Evolutionary conservation across 495 filamentous ascomycete genomes (phyloP), one percentile per base, ranked within the genome.

Genomic region (Hamigera avellanea): DNA sequence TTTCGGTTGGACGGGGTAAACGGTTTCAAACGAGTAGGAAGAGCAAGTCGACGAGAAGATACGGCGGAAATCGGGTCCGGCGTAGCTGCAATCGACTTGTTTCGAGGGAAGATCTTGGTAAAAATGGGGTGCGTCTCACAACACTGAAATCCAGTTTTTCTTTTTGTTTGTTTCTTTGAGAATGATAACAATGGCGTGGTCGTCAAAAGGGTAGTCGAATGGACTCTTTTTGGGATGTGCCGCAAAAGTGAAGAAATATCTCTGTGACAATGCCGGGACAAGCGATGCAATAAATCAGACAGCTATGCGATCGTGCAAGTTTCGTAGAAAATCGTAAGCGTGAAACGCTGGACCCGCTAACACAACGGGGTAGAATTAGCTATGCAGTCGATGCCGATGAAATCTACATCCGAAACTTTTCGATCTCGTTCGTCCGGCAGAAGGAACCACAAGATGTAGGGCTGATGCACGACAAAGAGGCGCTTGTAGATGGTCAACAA

Each of bases 1-100:
- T 95, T 83, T 74, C 87, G 86, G 80, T 86, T 66, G 75, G 73
- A 55, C 54, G 41, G n/a, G 46, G 54, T 45, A 38, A 56, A 56
- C 41, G 49, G 56, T 50, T 63, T 56, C 53, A 50, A 61, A 41
- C 43, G 40, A 45, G 49, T n/a, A 37, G 45, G 46, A 39, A 38
- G 52, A 40, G 49, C 43, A 39, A 39, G 30, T 19, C 34, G 42
- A 32, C 28, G 44, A 53, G 46, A 29, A 38, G 42, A 37, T n/a
- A n/a, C 39, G 41, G 26, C 33, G 40, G 34, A 36, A 36, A 33
- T 30, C n/a, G 27, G 14, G 27, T 30, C 21, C 21, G 21, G 5
- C 21, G 21, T 23, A 23, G 21, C 9, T 23, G 28, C 10, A 30
- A 30, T 15, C 28, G 28, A 30, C n/a, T n/a, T n/a, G 28, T 15